Percentiles rank a stretch among this genome's conserved stretches.
Conservation (phyloP, 371 early-diverging fungal genomes). For the Agmasoma carcini region DNA sequence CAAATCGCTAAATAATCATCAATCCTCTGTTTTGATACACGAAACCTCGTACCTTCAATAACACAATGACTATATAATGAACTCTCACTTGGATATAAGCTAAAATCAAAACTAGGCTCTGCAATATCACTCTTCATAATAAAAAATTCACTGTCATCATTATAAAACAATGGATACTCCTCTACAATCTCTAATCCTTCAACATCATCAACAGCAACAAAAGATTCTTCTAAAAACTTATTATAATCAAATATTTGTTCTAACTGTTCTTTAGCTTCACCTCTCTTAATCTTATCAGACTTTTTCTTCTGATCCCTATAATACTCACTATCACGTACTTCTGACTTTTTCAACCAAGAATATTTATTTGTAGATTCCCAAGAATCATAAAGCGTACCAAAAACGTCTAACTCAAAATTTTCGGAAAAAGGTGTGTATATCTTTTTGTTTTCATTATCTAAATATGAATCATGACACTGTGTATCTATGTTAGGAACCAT, state of each 20-base stretch:
- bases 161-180: constrained; percentile 2
- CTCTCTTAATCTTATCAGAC: constrained; percentile 1
- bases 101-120: too few relatives aligned
- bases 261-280: background rate
- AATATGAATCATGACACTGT: background rate
- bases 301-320: constrained; percentile 11
- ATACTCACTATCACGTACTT: constrained; percentile 17
- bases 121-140: background rate
- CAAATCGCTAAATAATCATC: too few relatives aligned
- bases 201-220: background rate
- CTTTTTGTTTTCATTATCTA: constrained; percentile 6
- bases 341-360: background rate
- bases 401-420: constrained; percentile 7
- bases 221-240: constrained; percentile 5
- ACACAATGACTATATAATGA: too few relatives aligned
- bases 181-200: background rate
- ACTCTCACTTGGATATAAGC: too few relatives aligned
- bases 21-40: too few relatives aligned
- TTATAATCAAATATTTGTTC: constrained; percentile 6
- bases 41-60: too few relatives aligned
- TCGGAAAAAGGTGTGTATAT: constrained; percentile 9
- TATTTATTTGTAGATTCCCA: background rate
- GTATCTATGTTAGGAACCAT: constrained; percentile 14
- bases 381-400: background rate
- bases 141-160: background rate